These are phyloP conservation scores for Bondarzewia mesenterica DNA, from an alignment of 1,284 basidiomycete species.

Conservation along the genomic window DNA sequence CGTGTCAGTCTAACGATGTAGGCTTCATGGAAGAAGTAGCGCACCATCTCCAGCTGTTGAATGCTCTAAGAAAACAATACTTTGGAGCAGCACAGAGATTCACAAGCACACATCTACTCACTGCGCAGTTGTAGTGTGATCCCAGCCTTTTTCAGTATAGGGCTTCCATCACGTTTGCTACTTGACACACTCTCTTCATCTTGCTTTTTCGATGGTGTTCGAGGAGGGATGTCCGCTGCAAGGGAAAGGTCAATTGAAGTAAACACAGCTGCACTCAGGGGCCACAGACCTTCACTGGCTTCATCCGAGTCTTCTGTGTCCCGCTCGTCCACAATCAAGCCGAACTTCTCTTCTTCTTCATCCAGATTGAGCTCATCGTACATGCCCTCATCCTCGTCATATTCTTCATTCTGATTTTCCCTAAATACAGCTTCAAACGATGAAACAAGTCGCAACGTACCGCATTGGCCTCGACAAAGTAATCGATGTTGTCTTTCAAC, in stretches of 20 bases:
- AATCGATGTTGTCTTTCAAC: slow-evolving; percentile 92
- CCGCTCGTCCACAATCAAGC: slow-evolving; percentile 64
- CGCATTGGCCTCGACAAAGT: slow-evolving; percentile 95
- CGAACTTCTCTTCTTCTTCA: slow-evolving; percentile 93
- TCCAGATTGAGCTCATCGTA: slow-evolving; percentile 98
- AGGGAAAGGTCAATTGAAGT: slow-evolving; percentile 3
- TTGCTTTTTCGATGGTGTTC: slow-evolving; percentile 62
- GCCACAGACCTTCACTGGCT: slow-evolving; percentile 57
- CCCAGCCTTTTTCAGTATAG: slow-evolving; percentile 67
- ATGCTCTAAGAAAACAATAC: slow-evolving; percentile 25
- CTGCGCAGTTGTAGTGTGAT: slow-evolving; percentile 58
- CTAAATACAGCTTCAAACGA: slow-evolving; percentile 14
- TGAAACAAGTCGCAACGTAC: slow-evolving; percentile 41
- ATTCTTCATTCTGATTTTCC: slow-evolving; percentile 80
- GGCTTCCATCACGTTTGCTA: slow-evolving; percentile 62
- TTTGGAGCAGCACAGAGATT: not conserved
- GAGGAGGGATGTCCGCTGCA: slow-evolving; percentile 48
- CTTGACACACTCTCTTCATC: slow-evolving; percentile 68
- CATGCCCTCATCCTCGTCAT: slow-evolving; percentile 95
- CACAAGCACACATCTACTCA: slow-evolving; percentile 26
- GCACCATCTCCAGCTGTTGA: slow-evolving; percentile 41
- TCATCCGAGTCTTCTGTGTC: slow-evolving; percentile 64
- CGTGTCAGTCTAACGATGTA: slow-evolving; percentile 15
- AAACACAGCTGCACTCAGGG: slow-evolving; percentile 6
- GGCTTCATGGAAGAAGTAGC: slow-evolving; percentile 13